Conservation (phyloP, 2,329 filamentous ascomycete species). For the Rutstroemia sp. region DNA sequence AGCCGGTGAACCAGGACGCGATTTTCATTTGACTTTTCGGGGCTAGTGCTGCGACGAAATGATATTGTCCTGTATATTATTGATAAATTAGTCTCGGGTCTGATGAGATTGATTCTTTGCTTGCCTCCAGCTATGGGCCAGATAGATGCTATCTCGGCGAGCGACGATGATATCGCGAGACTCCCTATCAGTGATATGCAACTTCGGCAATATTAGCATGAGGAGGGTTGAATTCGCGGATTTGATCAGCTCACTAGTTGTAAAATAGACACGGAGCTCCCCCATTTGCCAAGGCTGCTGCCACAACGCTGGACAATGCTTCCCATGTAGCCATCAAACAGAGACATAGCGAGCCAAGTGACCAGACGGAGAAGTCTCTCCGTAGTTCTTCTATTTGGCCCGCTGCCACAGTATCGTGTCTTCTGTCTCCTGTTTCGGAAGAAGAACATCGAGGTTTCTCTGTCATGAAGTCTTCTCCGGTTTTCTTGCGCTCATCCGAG, state of each 20-base stretch:
- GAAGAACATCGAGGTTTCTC: not conserved
- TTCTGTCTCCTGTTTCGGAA: not conserved
- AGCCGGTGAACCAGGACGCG: slow-evolving; percentile 36
- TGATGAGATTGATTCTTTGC: not conserved
- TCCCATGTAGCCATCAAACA: slow-evolving; percentile 7
- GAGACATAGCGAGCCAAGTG: slow-evolving; percentile 32
- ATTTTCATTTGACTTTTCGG: slow-evolving; percentile 32
- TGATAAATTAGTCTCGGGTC: not conserved
- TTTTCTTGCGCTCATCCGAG: not conserved
- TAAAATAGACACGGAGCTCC: slow-evolving; percentile 41
- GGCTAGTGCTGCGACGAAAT: slow-evolving; percentile 50
- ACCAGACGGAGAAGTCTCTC: slow-evolving; percentile 35
- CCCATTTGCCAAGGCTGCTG: slow-evolving; percentile 36
- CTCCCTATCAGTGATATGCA: slow-evolving; percentile 36
- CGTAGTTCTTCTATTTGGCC: slow-evolving; percentile 21
- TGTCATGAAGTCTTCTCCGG: not conserved
- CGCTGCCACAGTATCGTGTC: not conserved
- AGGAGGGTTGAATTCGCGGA: not conserved
- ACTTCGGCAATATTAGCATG: slow-evolving; percentile 19
- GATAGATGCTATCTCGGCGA: slow-evolving; percentile 39
- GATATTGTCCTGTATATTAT: slow-evolving; percentile 40
- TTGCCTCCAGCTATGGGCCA: slow-evolving; percentile 27
- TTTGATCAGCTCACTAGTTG: slow-evolving; percentile 31
- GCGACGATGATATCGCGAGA: slow-evolving; percentile 33
- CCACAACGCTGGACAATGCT: slow-evolving; percentile 32